phyloP scores from a whole-genome alignment of 306 rosid species.

The Albizia julibrissin region DNA sequence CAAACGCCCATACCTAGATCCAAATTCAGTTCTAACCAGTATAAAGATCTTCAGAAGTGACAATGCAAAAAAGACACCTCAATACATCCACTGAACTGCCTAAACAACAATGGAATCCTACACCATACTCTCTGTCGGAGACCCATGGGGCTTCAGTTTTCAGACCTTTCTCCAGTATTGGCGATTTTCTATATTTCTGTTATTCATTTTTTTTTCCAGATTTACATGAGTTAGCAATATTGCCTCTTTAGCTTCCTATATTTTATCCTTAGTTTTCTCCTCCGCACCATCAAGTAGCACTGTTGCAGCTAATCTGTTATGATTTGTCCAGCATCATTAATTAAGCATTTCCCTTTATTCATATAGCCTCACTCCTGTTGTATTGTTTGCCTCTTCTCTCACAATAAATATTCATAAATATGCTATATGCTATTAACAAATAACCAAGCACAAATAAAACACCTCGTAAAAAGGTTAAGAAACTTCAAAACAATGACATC shows the following conservation, averaged over 20 bases:
- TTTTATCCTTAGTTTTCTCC: not conserved
- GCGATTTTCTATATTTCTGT: not conserved
- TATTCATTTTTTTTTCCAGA: not conserved
- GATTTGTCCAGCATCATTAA: not conserved
- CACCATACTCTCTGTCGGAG: not conserved
- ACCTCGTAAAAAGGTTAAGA: not conserved
- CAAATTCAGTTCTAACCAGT: not conserved
- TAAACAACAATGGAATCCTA: not conserved
- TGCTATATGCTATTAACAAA: not conserved
- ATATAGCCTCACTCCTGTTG: not conserved
- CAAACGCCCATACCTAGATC: not conserved
- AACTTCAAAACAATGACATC: not conserved
- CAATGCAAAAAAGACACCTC: not conserved
- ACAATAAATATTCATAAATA: not conserved
- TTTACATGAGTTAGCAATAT: not conserved
- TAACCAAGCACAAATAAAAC: not conserved
- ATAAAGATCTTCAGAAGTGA: not conserved
- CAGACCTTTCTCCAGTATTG: not conserved
- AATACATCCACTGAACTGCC: not conserved
- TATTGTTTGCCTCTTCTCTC: not conserved
- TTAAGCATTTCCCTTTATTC: not conserved
- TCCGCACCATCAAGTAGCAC: not conserved
- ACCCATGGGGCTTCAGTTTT: too few species aligned
- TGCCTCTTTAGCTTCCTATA: not conserved
- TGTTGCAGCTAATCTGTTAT: not conserved